Evolutionary conservation across 192 early-diverging fungal genomes (phyloP), one percentile per base, ranked within the genome.

Genomic region (Umbelopsis ramanniana): DNA sequence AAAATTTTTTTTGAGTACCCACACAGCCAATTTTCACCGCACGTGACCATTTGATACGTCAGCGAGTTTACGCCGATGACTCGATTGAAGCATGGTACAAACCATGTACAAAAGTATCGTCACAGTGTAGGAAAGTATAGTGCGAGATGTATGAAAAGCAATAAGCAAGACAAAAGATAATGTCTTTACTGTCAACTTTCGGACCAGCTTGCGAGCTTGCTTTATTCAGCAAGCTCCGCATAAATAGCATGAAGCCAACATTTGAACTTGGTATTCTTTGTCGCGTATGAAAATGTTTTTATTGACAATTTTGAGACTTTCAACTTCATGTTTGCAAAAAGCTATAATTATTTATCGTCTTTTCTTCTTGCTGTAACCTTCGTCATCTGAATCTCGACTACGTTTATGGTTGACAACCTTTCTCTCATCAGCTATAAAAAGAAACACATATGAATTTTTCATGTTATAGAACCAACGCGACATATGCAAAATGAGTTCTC

Each of bases 381-480:
- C 70, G 23, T 75, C 74, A 21, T 79, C 74, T 6, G 52, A 63
- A n/a, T 66, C 55, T 4, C 69, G 67, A 26, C 40, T 73, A 3
- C 68, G 47, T n/a, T 79, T 70, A 14, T 43, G 72, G 17, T 23
- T 43, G 29, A 8, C 47, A 2, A 48, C n/a, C 38, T 71, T 68
- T 46, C 54, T 54, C 70, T 47, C 73, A 35, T 76, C 63, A 45
- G 68, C 55, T 76, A 55, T 38, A 74, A 52, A n/a, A 38, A 37
- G 47, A 48, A 54, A 23, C 10, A 47, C 6, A 26, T 17, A 12
- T 37, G 1, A 15, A 33, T 73, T 46, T 35, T 19, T 10, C 10
- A 46, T 52, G 22, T 0, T 14, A 12, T 11, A 47, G 2, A 57
- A 75, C 9, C 6, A 9, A n/a, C 6, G 37, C 14, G 0, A 4